Percentiles rank a stretch among this genome's conserved stretches.
Evolutionary conservation across 192 early-diverging fungal genomes (phyloP).

Genomic region (Coemansia sp.): DNA sequence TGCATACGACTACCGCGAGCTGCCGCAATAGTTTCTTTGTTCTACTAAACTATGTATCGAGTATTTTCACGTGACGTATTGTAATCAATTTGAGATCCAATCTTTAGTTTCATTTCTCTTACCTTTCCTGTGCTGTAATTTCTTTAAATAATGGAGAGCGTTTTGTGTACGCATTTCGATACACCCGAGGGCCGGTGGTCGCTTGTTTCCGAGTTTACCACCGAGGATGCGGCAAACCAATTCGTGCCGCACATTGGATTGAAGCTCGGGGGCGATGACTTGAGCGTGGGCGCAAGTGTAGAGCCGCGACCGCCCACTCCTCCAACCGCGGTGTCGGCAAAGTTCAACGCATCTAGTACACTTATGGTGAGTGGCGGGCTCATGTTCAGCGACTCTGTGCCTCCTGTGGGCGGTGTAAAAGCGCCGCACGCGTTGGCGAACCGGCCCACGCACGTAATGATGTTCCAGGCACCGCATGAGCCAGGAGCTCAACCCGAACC

Average conservation of each 20-base stretch:
- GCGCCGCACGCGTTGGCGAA: slow-evolving; percentile 19
- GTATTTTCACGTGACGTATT: too few relatives aligned
- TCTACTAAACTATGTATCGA: too few relatives aligned
- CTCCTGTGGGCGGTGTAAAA: neutral
- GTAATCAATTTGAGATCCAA: too few relatives aligned
- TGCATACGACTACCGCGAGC: slow-evolving; percentile 5
- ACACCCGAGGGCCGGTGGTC: slow-evolving; percentile 51
- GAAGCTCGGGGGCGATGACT: slow-evolving; percentile 36
- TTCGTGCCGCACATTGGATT: slow-evolving; percentile 35
- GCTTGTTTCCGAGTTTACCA: slow-evolving; percentile 36
- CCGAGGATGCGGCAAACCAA: slow-evolving; percentile 52
- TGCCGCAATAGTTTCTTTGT: neutral
- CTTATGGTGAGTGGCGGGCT: slow-evolving; percentile 33
- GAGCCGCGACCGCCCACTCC: neutral
- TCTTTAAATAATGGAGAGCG: slow-evolving; percentile 1
- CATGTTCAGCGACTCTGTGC: slow-evolving; percentile 20
- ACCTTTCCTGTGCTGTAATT: too few relatives aligned
- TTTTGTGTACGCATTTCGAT: slow-evolving; percentile 28
- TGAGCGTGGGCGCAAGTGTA: slow-evolving; percentile 24
- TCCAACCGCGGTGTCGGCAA: slow-evolving; percentile 1
- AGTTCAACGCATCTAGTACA: slow-evolving; percentile 28
- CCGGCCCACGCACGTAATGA: slow-evolving; percentile 33
- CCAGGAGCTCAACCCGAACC: neutral
- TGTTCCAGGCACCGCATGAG: slow-evolving; percentile 10
- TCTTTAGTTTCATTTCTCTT: neutral